Evolutionary conservation across 202 grass and related monocot genomes (phyloP), one percentile per base, ranked within the genome.

Genomic region (Zizania palustris): DNA sequence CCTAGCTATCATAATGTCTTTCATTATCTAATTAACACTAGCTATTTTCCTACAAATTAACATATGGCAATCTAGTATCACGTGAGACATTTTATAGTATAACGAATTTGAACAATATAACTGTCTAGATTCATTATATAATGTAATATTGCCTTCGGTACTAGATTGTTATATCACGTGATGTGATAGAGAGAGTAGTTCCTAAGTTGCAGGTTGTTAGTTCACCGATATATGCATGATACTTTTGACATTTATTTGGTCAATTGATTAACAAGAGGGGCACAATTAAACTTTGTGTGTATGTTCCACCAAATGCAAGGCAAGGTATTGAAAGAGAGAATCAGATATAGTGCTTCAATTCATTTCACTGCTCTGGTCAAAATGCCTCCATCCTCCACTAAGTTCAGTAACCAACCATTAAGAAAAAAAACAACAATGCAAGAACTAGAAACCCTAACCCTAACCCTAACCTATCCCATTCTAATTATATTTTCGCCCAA

Each of bases 381-480:
- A 75, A 61, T 55, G 63, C 54, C 69, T 18, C 10, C 59, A 87
- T 73, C 60, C 36, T 78, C 74, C 28, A 28, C 28, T 28, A 28
- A 28, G 28, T 28, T n/a, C 61, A 78, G 60, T 73, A 73, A 67
- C 20, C 35, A 67, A n/a, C 44, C n/a, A n/a, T n/a, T n/a, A 61
- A 73, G 79, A 61, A 67, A 60, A n/a, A 68, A 21, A 77, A n/a
- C 37, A 73, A 10, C 42, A 22, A 60, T 18, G 18, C 71, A 78
- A 67, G 37, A 28, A 67, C 67, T 78, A 78, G 36, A 72, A 82
- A 82, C 59, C 68, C 74, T 78, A 84, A 72, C n/a, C n/a, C n/a
- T n/a, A n/a, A n/a, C 28, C 72, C 70, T 70, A 76, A 76, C 41
- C 60, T 75, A 15, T 51, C 49, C 78, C 28, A 56, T 78, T 73